These are phyloP conservation scores for Gliomastix tumulicola DNA, from an alignment of 2,329 filamentous ascomycete genomes.

Conservation along the genomic window DNA sequence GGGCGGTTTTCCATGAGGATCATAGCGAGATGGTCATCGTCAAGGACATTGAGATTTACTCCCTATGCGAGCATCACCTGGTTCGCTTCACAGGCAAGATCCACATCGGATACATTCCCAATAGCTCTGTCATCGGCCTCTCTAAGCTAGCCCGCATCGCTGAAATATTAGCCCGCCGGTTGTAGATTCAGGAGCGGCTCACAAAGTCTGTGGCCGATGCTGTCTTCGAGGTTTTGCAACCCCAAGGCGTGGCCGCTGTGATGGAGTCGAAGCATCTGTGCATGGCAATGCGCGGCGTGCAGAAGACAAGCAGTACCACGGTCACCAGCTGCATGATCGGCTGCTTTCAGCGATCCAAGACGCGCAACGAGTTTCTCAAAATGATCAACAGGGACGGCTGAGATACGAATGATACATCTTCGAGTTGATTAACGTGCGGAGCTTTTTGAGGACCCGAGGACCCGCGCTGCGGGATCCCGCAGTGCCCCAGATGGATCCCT, in stretches of 20 bases:
- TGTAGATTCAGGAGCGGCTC: conserved; percentile 93
- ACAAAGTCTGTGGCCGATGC: conserved; percentile 95
- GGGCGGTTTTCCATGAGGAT: conserved; percentile 91
- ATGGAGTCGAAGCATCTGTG: conserved; percentile 96
- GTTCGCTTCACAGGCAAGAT: conserved; percentile 98
- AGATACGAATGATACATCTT: no score
- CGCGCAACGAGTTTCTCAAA: conserved; percentile 92
- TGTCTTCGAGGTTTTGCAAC: conserved; percentile 86
- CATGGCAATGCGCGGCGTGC: conserved; percentile 98
- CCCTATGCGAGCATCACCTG: conserved; percentile 92
- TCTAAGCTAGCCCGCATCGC: conserved; percentile 94
- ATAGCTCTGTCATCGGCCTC: conserved; percentile 84
- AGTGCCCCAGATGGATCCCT: no score
- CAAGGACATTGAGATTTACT: conserved; percentile 71
- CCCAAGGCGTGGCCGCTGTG: conserved; percentile 91
- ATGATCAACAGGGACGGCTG: no score
- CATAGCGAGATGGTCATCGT: conserved; percentile 98
- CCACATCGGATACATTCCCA: conserved; percentile 98
- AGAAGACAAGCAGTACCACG: conserved; percentile 81
- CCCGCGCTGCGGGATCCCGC: no score
- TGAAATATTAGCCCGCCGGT: conserved; percentile 88
- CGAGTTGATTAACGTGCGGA: no score
- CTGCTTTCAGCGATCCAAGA: conserved; percentile 89
- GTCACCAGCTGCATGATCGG: conserved; percentile 98
- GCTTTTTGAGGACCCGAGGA: no score